A percentile compares a stretch with the other conserved stretches of the same genome.
These are phyloP conservation scores for Diaporthe destruens DNA, from an alignment of 2,329 filamentous ascomycete species.

Conservation along the genomic window DNA sequence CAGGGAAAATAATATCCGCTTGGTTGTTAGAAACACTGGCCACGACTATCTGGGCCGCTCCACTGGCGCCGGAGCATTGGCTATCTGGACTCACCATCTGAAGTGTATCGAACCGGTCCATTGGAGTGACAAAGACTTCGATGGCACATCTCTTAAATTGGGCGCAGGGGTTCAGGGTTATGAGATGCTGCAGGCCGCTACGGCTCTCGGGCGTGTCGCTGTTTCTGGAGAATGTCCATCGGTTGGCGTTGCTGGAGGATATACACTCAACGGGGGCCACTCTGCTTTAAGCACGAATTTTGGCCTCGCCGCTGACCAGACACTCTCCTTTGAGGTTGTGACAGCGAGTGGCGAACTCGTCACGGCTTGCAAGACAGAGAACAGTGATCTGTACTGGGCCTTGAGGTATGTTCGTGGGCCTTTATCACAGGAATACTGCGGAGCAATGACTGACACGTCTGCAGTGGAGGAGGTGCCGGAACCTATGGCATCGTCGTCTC, in stretches of 20 bases:
- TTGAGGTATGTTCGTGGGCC: slow-evolving; percentile 46
- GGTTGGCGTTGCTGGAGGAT: slow-evolving; percentile 63
- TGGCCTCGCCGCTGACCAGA: slow-evolving; percentile 62
- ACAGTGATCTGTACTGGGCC: slow-evolving; percentile 64
- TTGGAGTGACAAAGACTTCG: slow-evolving; percentile 48
- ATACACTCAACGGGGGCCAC: slow-evolving; percentile 66
- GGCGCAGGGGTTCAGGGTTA: slow-evolving; percentile 66
- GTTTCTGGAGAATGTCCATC: slow-evolving; percentile 49
- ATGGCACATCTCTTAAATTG: slow-evolving; percentile 65
- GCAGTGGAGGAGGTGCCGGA: slow-evolving; percentile 56
- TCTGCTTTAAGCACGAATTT: slow-evolving; percentile 63
- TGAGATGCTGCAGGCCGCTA: slow-evolving; percentile 64
- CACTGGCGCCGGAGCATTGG: slow-evolving; percentile 50
- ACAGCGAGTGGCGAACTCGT: slow-evolving; percentile 58
- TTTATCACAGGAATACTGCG: background rate
- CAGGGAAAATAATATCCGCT: slow-evolving; percentile 53
- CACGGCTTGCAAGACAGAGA: slow-evolving; percentile 54
- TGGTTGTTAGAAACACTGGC: slow-evolving; percentile 60
- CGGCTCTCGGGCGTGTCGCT: slow-evolving; percentile 55
- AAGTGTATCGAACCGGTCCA: slow-evolving; percentile 49
- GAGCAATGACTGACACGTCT: background rate
- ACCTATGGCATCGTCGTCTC: slow-evolving; percentile 53
- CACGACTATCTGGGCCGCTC: slow-evolving; percentile 52
- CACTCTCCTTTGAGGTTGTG: slow-evolving; percentile 63
- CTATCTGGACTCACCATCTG: slow-evolving; percentile 62